Evolutionary conservation across 2,329 filamentous ascomycete genomes (phyloP), one percentile per base, ranked within the genome.

Genomic region (Ophiostoma novo-ulmi): DNA sequence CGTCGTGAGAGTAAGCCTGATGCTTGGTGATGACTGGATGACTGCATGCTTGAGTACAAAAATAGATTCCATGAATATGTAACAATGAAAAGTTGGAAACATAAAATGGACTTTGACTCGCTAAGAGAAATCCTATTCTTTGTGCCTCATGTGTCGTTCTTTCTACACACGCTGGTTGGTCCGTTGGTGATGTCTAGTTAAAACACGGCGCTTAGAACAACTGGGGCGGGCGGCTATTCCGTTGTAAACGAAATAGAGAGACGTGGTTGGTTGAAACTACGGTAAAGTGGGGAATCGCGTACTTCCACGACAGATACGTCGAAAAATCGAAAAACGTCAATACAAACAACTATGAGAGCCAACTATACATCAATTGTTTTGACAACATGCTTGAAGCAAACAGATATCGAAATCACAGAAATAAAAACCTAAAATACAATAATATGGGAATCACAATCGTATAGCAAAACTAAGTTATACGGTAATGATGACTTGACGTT

Each of bases 181-280:
- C 63, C 36, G 35, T 38, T 65, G 61, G 61, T 22, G 35, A 22
- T 65, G 63, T 41, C n/a, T n/a, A 14, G 20, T 26, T 22, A 20
- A 39, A 39, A 41, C 35, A 39, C 20, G 63, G 63, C 63, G 63
- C 63, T 39, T 65, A 41, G 63, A 61, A 17, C 11, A 13, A 64
- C 61, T 38, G 61, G 61, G 61, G 61, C 63, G 36, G 63, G 63
- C 63, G 63, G 63, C 63, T 65, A 65, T 65, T 65, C 36, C 63
- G 36, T 22, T 38, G 61, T 38, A 22, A n/a, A 35, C 5, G 10
- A 20, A 11, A 13, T 39, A 5, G 4, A n/a, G n/a, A 4, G 1
- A 5, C 26, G 1, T 65, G 36, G 41, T 65, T 65, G 20, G 36
- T n/a, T 14, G 20, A 26, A 22, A 26, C 20, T 2, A n/a, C 14